Evolutionary conservation across 2,329 filamentous ascomycete genomes (phyloP).

Genomic region (Ramularia collo-cygni): DNA sequence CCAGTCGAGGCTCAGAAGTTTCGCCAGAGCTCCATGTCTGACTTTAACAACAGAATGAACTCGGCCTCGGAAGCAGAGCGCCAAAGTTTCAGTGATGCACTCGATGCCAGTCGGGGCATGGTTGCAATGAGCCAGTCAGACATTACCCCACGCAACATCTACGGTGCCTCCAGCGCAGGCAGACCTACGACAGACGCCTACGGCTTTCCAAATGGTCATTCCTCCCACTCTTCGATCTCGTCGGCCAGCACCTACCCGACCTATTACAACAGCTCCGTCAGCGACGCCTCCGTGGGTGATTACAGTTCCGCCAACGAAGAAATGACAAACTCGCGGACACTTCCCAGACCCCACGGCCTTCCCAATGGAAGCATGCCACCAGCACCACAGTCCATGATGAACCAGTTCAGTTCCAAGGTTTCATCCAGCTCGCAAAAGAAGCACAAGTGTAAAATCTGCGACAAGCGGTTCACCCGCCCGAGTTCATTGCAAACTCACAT

Average conservation of each 20-base stretch:
- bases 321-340: slow-evolving; percentile 69
- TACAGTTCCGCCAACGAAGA: slow-evolving; percentile 91
- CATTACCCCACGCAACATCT: slow-evolving; percentile 79
- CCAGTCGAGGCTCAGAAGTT: slow-evolving; percentile 40
- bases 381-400: slow-evolving; percentile 95
- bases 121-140: slow-evolving; percentile 85
- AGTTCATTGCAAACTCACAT: slow-evolving; percentile 95
- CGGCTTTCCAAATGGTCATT: slow-evolving; percentile 80
- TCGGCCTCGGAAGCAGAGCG: slow-evolving; percentile 50
- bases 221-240: slow-evolving; percentile 84
- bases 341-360: slow-evolving; percentile 68
- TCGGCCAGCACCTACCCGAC: slow-evolving; percentile 69
- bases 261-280: slow-evolving; percentile 78
- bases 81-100: slow-evolving; percentile 74
- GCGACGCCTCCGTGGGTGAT: slow-evolving; percentile 77
- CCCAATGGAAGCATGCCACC: slow-evolving; percentile 61
- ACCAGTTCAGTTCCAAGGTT: slow-evolving; percentile 94
- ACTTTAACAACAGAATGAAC: slow-evolving; percentile 53
- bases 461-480: slow-evolving; percentile 92
- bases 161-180: slow-evolving; percentile 57
- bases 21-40: slow-evolving; percentile 58
- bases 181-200: slow-evolving; percentile 79
- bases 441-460: slow-evolving; percentile 98
- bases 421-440: slow-evolving; percentile 97
- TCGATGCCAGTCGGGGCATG: slow-evolving; percentile 92